Evolutionary conservation across 768 basidiomycete species (phyloP), one percentile per base, ranked within the genome.

Genomic region (Crassisporium funariophilum): DNA sequence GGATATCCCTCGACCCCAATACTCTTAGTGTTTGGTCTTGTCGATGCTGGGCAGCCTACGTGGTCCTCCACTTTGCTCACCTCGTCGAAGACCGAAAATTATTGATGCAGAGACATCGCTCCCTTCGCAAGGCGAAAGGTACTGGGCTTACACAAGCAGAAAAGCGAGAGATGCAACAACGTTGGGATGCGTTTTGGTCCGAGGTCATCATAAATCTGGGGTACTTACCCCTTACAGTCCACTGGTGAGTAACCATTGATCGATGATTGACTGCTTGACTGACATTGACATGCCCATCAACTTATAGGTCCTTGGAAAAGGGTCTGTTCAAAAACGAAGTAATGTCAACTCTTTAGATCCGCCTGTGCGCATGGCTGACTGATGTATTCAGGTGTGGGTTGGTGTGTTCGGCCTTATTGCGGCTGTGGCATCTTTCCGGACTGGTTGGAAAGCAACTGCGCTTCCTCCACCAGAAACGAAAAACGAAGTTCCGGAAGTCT

Each of bases 31-130:
- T 84, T 42, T 89, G 86, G 87, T 91, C 89, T 11, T 80, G 77
- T 44, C 83, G 91, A 16, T 87, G 84, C 62, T 95, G 91, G 92
- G 85, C 84, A 2, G 63, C 79, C 17, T 94, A 94, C 57, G 75
- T 91, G 33, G 52, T 85, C 22, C 79, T 95, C 37, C 91, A 90
- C 46, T 83, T 91, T 52, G 78, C 76, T 4, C 88, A 89, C 58
- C 70, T 90, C 44, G 67, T 74, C 22, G 86, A 90, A 60, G 87
- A 91, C 56, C 73, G 76, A 50, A 77, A 77, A 52, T 55, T 88
- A 11, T 63, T 91, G 15, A 70, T 73, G 36, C 67, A 73, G 53
- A 75, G 77, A 45, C 77, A 86, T 53, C 77, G 72, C 10, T 71
- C 72, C 5, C 61, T 90, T 34, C 75, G 69, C 44, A 87, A 81